Conservation (phyloP, 208 protist genomes). For the Zelonia costaricensis region DNA sequence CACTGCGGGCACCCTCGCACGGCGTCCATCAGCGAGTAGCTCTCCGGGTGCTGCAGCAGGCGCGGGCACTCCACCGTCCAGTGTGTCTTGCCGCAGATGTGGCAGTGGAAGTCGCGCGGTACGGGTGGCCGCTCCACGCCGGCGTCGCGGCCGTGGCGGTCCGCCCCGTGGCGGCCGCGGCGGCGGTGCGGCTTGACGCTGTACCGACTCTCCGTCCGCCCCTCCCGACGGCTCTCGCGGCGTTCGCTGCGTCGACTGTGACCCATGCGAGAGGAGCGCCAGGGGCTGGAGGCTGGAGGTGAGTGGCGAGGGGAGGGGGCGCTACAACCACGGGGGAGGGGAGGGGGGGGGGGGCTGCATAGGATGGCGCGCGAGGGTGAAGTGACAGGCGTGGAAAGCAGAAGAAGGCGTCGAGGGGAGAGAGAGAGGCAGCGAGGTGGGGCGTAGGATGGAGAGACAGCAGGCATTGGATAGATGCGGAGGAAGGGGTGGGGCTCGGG, state of each 20-base stretch:
- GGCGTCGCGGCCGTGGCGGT: neutral
- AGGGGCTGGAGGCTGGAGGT: neutral
- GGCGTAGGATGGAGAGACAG: no score
- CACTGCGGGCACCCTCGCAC: slow-evolving; percentile 73
- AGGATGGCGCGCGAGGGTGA: no score
- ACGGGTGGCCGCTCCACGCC: slow-evolving; percentile 21
- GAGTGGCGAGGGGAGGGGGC: neutral
- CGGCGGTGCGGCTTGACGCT: slow-evolving; percentile 15
- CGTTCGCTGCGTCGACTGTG: slow-evolving; percentile 12
- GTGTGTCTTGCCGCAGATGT: slow-evolving; percentile 80
- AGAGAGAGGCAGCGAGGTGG: no score
- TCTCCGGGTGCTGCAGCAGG: slow-evolving; percentile 42
- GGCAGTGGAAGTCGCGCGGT: slow-evolving; percentile 62
- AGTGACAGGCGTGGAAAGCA: no score
- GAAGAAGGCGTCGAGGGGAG: no score
- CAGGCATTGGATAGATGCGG: no score
- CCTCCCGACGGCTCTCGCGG: slow-evolving; percentile 11
- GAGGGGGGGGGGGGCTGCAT: neutral
- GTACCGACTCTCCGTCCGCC: slow-evolving; percentile 15
- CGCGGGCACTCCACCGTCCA: slow-evolving; percentile 81
- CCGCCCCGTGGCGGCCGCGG: neutral
- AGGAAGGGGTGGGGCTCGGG: no score
- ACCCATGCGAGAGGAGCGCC: no score
- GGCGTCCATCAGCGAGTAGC: slow-evolving; percentile 63
- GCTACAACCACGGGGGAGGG: neutral